These are phyloP conservation scores for Beauveria sp. DNA, from an alignment of 2,329 filamentous ascomycete genomes.

Conservation along the genomic window DNA sequence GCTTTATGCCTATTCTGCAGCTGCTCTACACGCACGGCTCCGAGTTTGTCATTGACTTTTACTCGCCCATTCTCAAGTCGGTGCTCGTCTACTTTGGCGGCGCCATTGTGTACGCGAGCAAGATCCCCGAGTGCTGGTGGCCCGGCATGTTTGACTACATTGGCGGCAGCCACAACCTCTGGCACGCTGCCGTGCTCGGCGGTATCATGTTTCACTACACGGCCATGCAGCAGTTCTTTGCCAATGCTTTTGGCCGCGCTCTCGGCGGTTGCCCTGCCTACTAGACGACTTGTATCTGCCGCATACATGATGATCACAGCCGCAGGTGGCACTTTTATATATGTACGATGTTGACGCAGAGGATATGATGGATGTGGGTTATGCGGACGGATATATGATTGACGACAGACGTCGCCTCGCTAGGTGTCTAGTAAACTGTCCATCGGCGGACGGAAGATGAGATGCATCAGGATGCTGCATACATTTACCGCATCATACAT, in stretches of 20 bases:
- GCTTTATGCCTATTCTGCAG: slow-evolving; percentile 82
- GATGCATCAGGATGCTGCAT: neutral
- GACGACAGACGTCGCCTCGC: neutral
- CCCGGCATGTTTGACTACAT: slow-evolving; percentile 93
- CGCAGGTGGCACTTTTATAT: neutral
- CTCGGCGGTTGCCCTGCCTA: slow-evolving; percentile 50
- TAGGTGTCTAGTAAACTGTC: neutral
- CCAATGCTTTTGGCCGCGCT: slow-evolving; percentile 64
- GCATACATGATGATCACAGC: neutral
- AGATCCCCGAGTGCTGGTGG: slow-evolving; percentile 86
- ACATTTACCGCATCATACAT: slow-evolving; percentile 7
- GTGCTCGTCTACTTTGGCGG: slow-evolving; percentile 79
- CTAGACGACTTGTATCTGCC: slow-evolving; percentile 18
- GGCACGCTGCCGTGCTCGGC: slow-evolving; percentile 89
- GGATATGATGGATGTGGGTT: neutral
- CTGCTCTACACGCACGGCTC: slow-evolving; percentile 68
- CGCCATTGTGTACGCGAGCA: slow-evolving; percentile 81
- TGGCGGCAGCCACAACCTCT: slow-evolving; percentile 93
- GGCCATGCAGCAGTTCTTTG: slow-evolving; percentile 94
- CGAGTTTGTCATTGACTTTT: slow-evolving; percentile 82
- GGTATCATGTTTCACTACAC: slow-evolving; percentile 96
- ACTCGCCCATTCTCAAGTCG: slow-evolving; percentile 78
- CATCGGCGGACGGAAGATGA: neutral
- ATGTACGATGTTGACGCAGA: neutral
- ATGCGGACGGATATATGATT: neutral